Evolutionary conservation across 305 asterid genomes (phyloP).

Genomic region (Caryopteris hybrid): DNA sequence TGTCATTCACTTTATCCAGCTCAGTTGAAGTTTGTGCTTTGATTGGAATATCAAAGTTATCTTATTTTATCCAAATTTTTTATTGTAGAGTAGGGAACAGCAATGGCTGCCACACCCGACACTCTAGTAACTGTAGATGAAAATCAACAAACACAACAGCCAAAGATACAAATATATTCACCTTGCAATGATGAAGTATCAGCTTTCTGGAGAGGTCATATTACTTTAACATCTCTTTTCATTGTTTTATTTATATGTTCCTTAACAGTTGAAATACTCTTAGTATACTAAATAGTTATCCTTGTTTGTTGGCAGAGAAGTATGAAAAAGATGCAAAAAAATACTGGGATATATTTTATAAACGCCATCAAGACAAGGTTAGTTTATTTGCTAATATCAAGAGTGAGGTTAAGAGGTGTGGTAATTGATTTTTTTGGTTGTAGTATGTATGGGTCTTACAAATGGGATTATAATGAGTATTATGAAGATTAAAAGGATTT

Average conservation of each 20-base stretch:
- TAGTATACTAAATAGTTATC: slow-evolving; percentile 7
- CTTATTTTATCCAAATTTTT: not conserved
- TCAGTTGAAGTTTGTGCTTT: not conserved
- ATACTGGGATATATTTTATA: slow-evolving; percentile 91
- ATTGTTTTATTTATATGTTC: not conserved
- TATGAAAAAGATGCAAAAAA: slow-evolving; percentile 92
- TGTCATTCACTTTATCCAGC: not conserved
- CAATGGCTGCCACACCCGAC: slow-evolving; percentile 37
- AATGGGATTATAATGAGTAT: not conserved
- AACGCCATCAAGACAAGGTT: slow-evolving; percentile 86
- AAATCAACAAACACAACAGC: slow-evolving; percentile 35
- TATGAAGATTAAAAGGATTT: not conserved
- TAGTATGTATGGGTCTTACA: not conserved
- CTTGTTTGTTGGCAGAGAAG: slow-evolving; percentile 49
- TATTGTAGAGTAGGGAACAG: slow-evolving; percentile 10
- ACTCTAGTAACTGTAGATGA: slow-evolving; percentile 22
- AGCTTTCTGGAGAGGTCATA: slow-evolving; percentile 75
- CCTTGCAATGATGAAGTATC: slow-evolving; percentile 76
- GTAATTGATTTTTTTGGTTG: not conserved
- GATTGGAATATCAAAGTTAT: not conserved
- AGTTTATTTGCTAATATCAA: slow-evolving; percentile 21
- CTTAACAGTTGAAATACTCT: not conserved
- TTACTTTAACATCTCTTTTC: slow-evolving; percentile 1
- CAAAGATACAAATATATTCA: slow-evolving; percentile 70
- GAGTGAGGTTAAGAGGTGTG: not conserved